Evolutionary conservation across 176 grass and related monocot genomes (phyloP).

Genomic region (Carex myosuroides): DNA sequence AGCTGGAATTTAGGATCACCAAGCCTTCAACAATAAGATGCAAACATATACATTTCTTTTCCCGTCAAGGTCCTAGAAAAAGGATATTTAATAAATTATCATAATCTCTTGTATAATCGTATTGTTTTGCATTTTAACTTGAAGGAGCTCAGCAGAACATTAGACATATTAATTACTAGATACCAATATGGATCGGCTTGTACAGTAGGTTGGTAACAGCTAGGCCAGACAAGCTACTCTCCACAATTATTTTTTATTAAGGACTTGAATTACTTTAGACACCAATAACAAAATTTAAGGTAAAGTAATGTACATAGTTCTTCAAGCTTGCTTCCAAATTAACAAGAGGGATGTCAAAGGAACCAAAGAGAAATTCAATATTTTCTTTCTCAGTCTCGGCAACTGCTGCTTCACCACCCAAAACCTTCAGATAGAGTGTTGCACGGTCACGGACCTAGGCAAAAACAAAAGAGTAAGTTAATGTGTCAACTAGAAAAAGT

Average conservation of each 20-base stretch:
- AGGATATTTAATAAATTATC: background rate
- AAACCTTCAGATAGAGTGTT: conserved; percentile 74
- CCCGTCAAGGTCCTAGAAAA: background rate
- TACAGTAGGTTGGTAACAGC: background rate
- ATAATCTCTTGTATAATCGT: background rate
- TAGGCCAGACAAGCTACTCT: background rate
- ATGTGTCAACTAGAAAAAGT: background rate
- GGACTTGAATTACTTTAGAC: background rate
- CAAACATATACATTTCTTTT: background rate
- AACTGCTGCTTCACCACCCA: conserved; percentile 57
- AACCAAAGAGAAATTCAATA: conserved; percentile 84
- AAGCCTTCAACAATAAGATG: background rate
- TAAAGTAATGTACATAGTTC: conserved; percentile 55
- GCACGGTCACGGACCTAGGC: conserved; percentile 87
- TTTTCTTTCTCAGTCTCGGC: conserved; percentile 74
- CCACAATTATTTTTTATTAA: background rate
- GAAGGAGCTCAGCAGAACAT: background rate
- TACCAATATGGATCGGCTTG: background rate
- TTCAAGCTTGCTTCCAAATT: conserved; percentile 81
- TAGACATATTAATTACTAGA: conserved; percentile 10
- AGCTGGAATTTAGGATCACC: background rate
- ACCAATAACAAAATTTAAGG: conserved; percentile 15
- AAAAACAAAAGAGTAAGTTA: background rate
- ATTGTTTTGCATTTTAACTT: background rate
- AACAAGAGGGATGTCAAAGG: conserved; percentile 86